Conservation (phyloP, 805 yeast genomes). For the Lipomyces sp. region DNA sequence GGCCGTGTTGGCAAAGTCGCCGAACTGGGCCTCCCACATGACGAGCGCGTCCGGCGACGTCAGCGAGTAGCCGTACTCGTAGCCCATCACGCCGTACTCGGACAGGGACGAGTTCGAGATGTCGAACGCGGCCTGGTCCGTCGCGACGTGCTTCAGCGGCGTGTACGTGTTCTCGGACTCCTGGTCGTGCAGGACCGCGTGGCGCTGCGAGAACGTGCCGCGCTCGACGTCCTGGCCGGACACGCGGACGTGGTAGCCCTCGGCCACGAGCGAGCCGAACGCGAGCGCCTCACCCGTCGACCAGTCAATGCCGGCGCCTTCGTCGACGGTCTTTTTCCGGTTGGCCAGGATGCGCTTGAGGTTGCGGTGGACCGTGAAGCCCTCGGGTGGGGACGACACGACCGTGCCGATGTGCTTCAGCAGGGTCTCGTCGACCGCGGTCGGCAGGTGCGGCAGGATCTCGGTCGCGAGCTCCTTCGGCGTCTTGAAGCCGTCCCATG, state of each 20-base stretch:
- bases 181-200: constrained; percentile 97
- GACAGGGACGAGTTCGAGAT: constrained; percentile 94
- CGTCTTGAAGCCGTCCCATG: constrained; percentile 98
- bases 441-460: constrained; percentile 92
- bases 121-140: constrained; percentile 78
- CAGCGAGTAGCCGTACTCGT: constrained; percentile 97
- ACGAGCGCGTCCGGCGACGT: constrained; percentile 96
- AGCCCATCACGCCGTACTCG: constrained; percentile 99
- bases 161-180: constrained; percentile 74
- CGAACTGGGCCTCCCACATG: constrained; percentile 99
- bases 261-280: constrained; percentile 84
- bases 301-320: constrained; percentile 97
- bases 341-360: constrained; percentile 87
- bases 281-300: constrained; percentile 99
- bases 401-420: constrained; percentile 75
- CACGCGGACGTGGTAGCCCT: constrained; percentile 94
- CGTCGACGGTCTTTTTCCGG: constrained; percentile 80
- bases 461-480: constrained; percentile 96
- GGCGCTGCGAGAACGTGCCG: constrained; percentile 99
- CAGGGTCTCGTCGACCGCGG: constrained; percentile 70
- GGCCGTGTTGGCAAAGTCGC: constrained; percentile 99
- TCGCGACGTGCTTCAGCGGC: constrained; percentile 77
- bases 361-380: constrained; percentile 89
- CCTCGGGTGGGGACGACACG: constrained; percentile 79
- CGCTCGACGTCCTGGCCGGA: constrained; percentile 99